phyloP scores from a whole-genome alignment of 306 rosid genomes.

The Prunus mume region DNA sequence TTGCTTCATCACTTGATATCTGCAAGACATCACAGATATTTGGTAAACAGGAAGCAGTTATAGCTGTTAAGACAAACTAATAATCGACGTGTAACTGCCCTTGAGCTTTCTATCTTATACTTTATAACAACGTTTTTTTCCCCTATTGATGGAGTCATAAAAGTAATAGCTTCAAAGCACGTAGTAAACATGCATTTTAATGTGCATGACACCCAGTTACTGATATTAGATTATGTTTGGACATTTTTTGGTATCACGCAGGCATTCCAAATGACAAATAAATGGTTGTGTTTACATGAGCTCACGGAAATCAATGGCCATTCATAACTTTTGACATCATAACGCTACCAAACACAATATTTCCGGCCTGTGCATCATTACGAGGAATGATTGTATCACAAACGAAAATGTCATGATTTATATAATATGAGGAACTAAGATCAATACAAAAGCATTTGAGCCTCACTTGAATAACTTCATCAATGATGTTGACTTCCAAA shows the following conservation, averaged over 20 bases:
- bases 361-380: not conserved
- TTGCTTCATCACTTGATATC: constrained; percentile 70
- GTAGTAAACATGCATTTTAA: too few species aligned
- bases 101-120: too few species aligned
- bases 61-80: not conserved
- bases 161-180: too few species aligned
- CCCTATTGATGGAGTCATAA: too few species aligned
- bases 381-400: not conserved
- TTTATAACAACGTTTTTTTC: too few species aligned
- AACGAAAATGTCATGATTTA: not conserved
- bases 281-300: not conserved
- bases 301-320: not conserved
- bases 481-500: constrained; percentile 60
- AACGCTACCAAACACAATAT: not conserved
- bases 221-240: too few species aligned
- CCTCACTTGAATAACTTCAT: constrained; percentile 71
- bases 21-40: constrained; percentile 18
- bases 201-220: too few species aligned
- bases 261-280: not conserved
- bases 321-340: not conserved
- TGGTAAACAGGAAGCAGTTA: not conserved
- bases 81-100: not conserved
- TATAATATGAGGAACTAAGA: constrained; percentile 5
- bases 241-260: too few species aligned
- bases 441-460: constrained; percentile 16